Evolutionary conservation across 306 rosid genomes (phyloP), one percentile per base, ranked within the genome.

Genomic region (Acacia confusa): DNA sequence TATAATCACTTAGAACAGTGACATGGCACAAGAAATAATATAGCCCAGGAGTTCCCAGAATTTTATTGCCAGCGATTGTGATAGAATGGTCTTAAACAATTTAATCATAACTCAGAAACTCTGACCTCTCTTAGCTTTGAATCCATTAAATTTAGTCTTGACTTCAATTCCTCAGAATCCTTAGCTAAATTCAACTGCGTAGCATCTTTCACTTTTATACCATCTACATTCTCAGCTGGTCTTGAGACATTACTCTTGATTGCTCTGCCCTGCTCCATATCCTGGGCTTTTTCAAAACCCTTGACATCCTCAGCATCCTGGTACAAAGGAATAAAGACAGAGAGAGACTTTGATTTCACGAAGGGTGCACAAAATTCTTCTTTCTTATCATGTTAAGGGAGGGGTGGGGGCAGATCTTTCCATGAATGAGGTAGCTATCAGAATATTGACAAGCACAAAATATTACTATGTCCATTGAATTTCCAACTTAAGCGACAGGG

Each of bases 71-170:
- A 43, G 34, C 69, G 72, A 76, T 80, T 61, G 24, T 67, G 78
- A 66, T 74, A 24, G 69, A 69, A 66, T 22, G 48, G 58, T 45
- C 64, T 53, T 44, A 22, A 79, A 75, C 41, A 76, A 34, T 67
- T 82, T 55, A 71, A 74, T 75, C 53, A 14, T 45, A 14, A 82
- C 76, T 81, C 64, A 44, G 47, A 78, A 86, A 47, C 50, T 83
- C 90, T 86, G 58, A 95, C 99, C 99, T 89, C 98, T 80, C 86
- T 88, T 78, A 93, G 90, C 83, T 92, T 92, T 36, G 89, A 83
- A 74, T 88, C 93, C 87, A 86, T 83, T 63, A 75, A 14, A 73
- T 81, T 69, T 34, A 95, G 86, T 88, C 83, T 89, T 81, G 88
- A 84, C 75, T 84, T 86, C 88, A 90, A 81, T 75, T 89, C 94